phyloP scores from a whole-genome alignment of 108 stramenopile genomes.

The Cylindrotheca closterium region DNA sequence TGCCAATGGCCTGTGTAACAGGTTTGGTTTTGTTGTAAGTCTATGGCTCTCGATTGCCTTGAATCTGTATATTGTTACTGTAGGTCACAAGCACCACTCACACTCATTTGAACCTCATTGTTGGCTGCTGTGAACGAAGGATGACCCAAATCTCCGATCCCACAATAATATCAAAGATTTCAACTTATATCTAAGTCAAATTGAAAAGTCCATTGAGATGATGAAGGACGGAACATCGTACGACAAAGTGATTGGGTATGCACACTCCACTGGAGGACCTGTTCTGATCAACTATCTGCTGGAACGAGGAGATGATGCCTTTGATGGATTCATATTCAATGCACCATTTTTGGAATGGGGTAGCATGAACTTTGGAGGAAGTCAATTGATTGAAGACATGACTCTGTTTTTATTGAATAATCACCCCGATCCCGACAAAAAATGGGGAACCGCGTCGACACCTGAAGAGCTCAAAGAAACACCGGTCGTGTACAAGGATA shows the following conservation, averaged over 20 bases:
- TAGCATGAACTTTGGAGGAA: neutral
- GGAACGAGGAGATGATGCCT: conserved; percentile 5
- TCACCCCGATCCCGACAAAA: neutral
- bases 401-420: neutral
- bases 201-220: neutral
- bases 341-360: conserved; percentile 5
- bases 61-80: too few relatives aligned
- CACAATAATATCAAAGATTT: conserved; percentile 1
- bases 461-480: conserved; percentile 1
- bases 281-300: conserved; percentile 8
- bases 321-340: conserved; percentile 9
- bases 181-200: conserved; percentile 1
- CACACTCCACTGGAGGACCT: conserved; percentile 7
- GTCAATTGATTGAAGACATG: neutral
- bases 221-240: neutral
- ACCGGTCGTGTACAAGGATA: neutral
- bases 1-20: conserved; percentile 1
- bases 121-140: too few relatives aligned
- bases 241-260: conserved; percentile 4
- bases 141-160: conserved; percentile 1
- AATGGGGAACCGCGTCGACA: neutral
- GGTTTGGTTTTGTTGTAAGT: conserved; percentile 4
- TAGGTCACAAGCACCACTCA: too few relatives aligned
- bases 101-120: too few relatives aligned
- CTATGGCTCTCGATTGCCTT: too few relatives aligned